phyloP scores from a whole-genome alignment of 805 yeast species.

The Myxozyma udenii region DNA sequence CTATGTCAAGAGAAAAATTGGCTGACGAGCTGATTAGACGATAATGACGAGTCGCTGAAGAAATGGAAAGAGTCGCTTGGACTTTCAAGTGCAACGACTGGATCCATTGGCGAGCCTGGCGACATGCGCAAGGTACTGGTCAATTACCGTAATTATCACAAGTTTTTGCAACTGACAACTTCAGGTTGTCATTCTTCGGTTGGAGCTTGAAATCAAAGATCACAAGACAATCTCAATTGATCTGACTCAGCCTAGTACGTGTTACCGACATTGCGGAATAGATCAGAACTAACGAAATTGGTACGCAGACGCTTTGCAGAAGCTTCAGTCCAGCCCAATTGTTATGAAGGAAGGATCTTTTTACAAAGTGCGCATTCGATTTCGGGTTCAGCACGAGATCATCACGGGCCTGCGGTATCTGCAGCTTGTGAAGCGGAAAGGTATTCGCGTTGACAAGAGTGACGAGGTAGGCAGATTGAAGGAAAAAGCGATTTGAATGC shows the following conservation, averaged over 20 bases:
- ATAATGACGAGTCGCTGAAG: slow-evolving; percentile 83
- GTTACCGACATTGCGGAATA: neutral
- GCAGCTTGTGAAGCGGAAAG: slow-evolving; percentile 81
- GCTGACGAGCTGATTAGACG: slow-evolving; percentile 47
- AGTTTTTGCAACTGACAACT: neutral
- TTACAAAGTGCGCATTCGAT: slow-evolving; percentile 68
- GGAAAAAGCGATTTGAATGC: neutral
- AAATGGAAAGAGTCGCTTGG: slow-evolving; percentile 93
- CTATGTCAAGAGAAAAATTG: neutral
- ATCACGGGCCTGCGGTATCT: slow-evolving; percentile 86
- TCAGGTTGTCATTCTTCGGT: slow-evolving; percentile 72
- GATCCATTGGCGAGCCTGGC: slow-evolving; percentile 59
- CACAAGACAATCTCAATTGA: slow-evolving; percentile 68
- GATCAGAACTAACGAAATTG: neutral
- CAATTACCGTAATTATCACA: neutral
- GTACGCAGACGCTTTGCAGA: slow-evolving; percentile 49
- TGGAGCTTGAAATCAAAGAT: slow-evolving; percentile 67
- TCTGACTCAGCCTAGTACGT: slow-evolving; percentile 50
- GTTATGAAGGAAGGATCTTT: slow-evolving; percentile 73
- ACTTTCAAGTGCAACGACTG: slow-evolving; percentile 36
- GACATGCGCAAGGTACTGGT: slow-evolving; percentile 50
- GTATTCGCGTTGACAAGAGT: slow-evolving; percentile 78
- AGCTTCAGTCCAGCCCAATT: slow-evolving; percentile 62
- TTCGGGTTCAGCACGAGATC: slow-evolving; percentile 84
- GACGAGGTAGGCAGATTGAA: slow-evolving; percentile 57